Conservation (phyloP, 176 grass and related monocot genomes). For the Aechmea fasciata region DNA sequence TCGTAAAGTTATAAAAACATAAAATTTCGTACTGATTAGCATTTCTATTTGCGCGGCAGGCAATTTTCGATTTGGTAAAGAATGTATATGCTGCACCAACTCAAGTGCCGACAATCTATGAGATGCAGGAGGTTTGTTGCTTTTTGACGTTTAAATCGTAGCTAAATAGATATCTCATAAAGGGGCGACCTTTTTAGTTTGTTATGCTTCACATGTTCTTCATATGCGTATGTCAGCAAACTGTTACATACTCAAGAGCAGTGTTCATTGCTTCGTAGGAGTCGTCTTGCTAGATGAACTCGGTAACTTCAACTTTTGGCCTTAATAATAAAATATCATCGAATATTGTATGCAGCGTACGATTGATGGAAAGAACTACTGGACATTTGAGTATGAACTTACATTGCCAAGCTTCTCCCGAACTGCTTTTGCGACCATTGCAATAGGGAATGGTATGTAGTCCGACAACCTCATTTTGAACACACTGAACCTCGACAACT, state of each 20-base stretch:
- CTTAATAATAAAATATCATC: not conserved
- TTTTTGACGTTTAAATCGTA: not conserved
- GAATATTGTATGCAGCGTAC: slow-evolving; percentile 39
- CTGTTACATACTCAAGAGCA: no score
- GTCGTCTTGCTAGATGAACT: no score
- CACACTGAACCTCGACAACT: not conserved
- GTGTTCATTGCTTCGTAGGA: no score
- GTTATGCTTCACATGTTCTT: not conserved
- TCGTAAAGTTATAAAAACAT: no score
- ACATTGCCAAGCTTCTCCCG: slow-evolving; percentile 50
- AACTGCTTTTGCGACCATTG: slow-evolving; percentile 75
- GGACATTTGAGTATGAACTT: slow-evolving; percentile 95
- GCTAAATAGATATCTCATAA: not conserved
- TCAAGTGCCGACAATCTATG: slow-evolving; percentile 62
- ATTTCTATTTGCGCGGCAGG: slow-evolving; percentile 28
- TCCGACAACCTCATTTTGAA: not conserved
- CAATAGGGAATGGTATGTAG: slow-evolving; percentile 64
- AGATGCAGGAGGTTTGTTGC: slow-evolving; percentile 67
- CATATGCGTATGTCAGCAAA: not conserved
- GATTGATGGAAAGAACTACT: slow-evolving; percentile 88
- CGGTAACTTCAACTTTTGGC: not conserved
- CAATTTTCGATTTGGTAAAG: slow-evolving; percentile 78
- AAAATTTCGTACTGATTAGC: not conserved
- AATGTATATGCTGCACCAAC: slow-evolving; percentile 80
- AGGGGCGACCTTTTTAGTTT: not conserved